Percentiles rank a stretch among this genome's conserved stretches.
Evolutionary conservation across 441 rosid genomes (phyloP).

Genomic region (Jatropha multifida): DNA sequence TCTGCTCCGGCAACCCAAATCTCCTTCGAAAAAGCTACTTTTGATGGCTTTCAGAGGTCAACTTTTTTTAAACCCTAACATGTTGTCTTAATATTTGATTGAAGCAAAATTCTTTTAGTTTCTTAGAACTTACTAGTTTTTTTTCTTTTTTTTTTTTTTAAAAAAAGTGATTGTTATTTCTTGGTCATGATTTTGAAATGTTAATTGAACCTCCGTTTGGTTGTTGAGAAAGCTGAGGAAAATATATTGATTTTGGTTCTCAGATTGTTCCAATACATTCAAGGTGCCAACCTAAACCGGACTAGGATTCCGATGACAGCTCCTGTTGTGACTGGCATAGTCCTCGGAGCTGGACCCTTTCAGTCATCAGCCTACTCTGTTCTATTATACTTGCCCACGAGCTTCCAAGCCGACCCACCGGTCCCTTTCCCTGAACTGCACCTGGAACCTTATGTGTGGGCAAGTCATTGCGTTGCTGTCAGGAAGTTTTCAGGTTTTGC

Average conservation of each 20-base stretch:
- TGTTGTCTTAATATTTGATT: neutral
- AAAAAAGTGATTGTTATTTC: no score
- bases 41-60: conserved; percentile 62
- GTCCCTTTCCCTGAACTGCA: conserved; percentile 52
- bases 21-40: conserved; percentile 64
- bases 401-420: conserved; percentile 64
- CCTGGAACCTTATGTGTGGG: conserved; percentile 46
- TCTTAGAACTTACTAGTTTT: neutral
- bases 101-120: neutral
- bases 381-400: conserved; percentile 51
- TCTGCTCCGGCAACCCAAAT: conserved; percentile 45
- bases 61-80: neutral
- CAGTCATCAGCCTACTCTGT: conserved; percentile 53
- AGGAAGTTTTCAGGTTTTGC: conserved; percentile 68
- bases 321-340: conserved; percentile 58
- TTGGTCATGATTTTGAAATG: no score
- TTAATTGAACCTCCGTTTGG: no score
- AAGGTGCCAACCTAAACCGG: conserved; percentile 70
- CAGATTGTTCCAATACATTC: conserved; percentile 66
- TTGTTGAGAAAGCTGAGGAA: neutral
- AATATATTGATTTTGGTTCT: neutral
- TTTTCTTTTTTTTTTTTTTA: neutral
- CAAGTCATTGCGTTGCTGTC: conserved; percentile 51
- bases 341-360: conserved; percentile 68
- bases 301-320: conserved; percentile 65